Evolutionary conservation across 768 basidiomycete genomes (phyloP), one percentile per base, ranked within the genome.

Genomic region (Daedaleopsis nitida): DNA sequence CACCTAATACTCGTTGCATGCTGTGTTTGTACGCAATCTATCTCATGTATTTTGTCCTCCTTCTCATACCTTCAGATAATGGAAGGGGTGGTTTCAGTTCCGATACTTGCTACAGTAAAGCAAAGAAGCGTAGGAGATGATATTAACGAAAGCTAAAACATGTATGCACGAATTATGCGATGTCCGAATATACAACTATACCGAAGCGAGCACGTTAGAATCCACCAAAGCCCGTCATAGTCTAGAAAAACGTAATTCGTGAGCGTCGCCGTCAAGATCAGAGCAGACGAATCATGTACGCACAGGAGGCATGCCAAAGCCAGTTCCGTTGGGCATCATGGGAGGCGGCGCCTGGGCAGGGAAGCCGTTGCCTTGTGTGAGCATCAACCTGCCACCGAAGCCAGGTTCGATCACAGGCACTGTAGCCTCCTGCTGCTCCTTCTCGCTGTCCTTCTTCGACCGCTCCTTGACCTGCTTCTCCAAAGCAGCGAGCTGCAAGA

Each of bases 401-500:
- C 88, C 91, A 58, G 92, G 91, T 71, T 94, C 94, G 76, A 96
- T 92, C 66, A 96, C 92, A 6, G 91, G 89, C 55, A 86, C 86
- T 58, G 92, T 87, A 13, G 92, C 85, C 68, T 96, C 95, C 52
- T 86, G 87, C 73, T 93, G 83, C 78, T 96, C 94, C 78, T 97
- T 96, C 72, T 89, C 86, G 27, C 80, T 83, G 38, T 95, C 91
- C 76, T 92, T 95, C 77, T 89, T 89, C 34, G 89, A 84, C 48
- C 91, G 84, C 72, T 96, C 96, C 73, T 86, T 86, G 44, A 98
- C 86, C 70, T 96, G 89, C 76, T 91, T 94, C 78, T 97, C 94
- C 44, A 98, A 79, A 38, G 83, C 78, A 5, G 56, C 58, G 34
- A 57, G 35, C 55, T 57, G 55, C 9, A 32, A 13, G 39, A 42